Evolutionary conservation across 257 asterid genomes (phyloP), one percentile per base, ranked within the genome.

Genomic region (Salvia hispanica): DNA sequence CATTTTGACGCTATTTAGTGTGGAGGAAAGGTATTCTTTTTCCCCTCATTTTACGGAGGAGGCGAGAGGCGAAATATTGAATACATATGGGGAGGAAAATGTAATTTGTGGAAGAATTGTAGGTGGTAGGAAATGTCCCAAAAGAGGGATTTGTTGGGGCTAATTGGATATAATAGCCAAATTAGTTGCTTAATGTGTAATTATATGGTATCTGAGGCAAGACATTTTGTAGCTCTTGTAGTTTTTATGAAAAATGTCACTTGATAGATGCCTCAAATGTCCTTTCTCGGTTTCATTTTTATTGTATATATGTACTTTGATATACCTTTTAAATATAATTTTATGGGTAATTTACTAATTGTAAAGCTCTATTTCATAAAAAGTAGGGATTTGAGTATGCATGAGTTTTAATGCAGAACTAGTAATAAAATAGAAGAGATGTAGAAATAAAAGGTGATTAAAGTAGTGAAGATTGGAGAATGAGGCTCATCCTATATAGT

Each of bases 101-200:
- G 80, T 59, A 68, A 68, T 48, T 56, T 62, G 71, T 37, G 69
- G 56, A 61, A 70, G 56, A 18, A 34, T 40, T 13, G 59, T 66
- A 65, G 77, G 73, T 15, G 47, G 72, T 71, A 67, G 80, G 78
- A 72, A 71, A 51, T 71, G 73, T 28, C 77, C 75, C 58, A 44
- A 62, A 28, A 67, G 58, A 71, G 51, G 71, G 37, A 59, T 64
- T 59, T 54, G 64, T 2, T 58, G 75, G 70, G 75, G 73, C 67
- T 63, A 39, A 25, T 72, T 75, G 43, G 74, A 69, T 67, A 73
- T 56, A 56, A 34, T 73, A 71, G 78, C 72, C 44, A 57, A 72
- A 42, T 67, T 71, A 69, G 80, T 46, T 63, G 16, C 70, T 63
- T 63, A 39, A 68, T 69, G 51, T 81, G 85, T 81, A 78, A 78